Conservation (phyloP, 2,329 filamentous ascomycete genomes). For the Claviceps digitariae region DNA sequence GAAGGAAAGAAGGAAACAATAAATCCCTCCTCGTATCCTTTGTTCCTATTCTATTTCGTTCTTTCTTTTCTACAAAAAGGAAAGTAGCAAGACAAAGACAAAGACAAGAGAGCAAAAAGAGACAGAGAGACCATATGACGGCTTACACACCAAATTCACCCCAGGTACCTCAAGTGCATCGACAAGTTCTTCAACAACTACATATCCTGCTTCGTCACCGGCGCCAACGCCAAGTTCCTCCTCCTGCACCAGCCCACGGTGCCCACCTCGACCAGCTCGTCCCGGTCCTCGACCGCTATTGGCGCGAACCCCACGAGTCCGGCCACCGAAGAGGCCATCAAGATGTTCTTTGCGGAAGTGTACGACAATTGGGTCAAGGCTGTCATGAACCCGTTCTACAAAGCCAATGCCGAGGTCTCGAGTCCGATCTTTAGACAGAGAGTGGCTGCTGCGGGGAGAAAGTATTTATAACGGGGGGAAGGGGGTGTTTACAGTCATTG, state of each 20-base stretch:
- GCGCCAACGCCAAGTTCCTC: slow-evolving; percentile 84
- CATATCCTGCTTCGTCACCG: slow-evolving; percentile 89
- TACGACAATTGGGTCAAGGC: slow-evolving; percentile 97
- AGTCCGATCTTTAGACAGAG: slow-evolving; percentile 76
- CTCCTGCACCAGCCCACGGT: slow-evolving; percentile 71
- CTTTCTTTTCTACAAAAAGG: not conserved
- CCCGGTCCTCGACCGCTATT: slow-evolving; percentile 53
- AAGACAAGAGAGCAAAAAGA: too few species aligned
- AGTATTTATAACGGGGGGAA: slow-evolving; percentile 51
- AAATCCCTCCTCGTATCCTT: too few species aligned
- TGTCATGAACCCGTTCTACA: slow-evolving; percentile 94
- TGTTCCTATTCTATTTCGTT: not conserved
- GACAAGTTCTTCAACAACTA: slow-evolving; percentile 96
- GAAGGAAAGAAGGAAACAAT: too few species aligned
- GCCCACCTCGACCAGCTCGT: slow-evolving; percentile 26
- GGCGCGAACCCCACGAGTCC: slow-evolving; percentile 75
- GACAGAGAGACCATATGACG: too few species aligned
- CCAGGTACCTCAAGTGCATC: slow-evolving; percentile 87
- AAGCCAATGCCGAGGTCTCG: slow-evolving; percentile 67
- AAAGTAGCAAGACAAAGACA: too few species aligned
- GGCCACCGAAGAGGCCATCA: slow-evolving; percentile 88
- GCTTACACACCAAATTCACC: not conserved
- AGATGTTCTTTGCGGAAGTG: slow-evolving; percentile 87
- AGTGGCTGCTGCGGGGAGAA: slow-evolving; percentile 79
- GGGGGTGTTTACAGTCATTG: not conserved